Base-by-base conservation (phyloP, 2,329 filamentous ascomycete species). In the Fusarium sp. region DNA sequence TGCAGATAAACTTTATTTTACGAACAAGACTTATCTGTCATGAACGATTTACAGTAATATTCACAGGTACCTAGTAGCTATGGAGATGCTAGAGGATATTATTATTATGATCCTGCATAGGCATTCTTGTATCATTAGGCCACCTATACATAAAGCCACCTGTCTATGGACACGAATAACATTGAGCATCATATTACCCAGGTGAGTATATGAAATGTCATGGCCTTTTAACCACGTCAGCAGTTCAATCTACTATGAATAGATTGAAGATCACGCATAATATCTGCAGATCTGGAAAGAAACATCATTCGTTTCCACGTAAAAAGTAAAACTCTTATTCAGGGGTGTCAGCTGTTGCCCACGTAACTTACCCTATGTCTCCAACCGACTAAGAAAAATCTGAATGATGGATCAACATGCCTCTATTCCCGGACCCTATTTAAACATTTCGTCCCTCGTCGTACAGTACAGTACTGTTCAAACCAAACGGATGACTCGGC, bases 401-500 rank as follows among this genome's bases (percentile, higher is more conserved):
- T 18, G 16, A n/a, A 14, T n/a, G 11, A 46, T 16, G 23, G 13
- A 53, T 51, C 49, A 28, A 18, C 49, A 42, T 42, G 34, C 49
- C 23, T 42, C 49, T 58, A 58, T 64, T 65, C 34, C 49, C 54
- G 60, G 56, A 58, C 55, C 60, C 49, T 46, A 30, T 37, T 54
- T 48, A 42, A 32, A 25, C 18, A 20, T 30, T 41, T 28, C 30
- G 13, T 25, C 32, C 28, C 20, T 41, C 47, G 54, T 66, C 34
- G 45, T 46, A n/a, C 32, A 37, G 32, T 32, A 32, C 30, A 14
- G 43, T 49, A 41, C 9, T 11, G 34, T 37, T 11, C 16, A 37
- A 16, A 18, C 34, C 34, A 37, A 37, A 37, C 67, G 63, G 63
- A 59, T 71, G 49, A 41, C 20, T 53, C 68, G 68, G 68, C 68